These are phyloP conservation scores for Aspergillus viridinutans DNA, from an alignment of 2,329 filamentous ascomycete genomes.

Conservation along the genomic window DNA sequence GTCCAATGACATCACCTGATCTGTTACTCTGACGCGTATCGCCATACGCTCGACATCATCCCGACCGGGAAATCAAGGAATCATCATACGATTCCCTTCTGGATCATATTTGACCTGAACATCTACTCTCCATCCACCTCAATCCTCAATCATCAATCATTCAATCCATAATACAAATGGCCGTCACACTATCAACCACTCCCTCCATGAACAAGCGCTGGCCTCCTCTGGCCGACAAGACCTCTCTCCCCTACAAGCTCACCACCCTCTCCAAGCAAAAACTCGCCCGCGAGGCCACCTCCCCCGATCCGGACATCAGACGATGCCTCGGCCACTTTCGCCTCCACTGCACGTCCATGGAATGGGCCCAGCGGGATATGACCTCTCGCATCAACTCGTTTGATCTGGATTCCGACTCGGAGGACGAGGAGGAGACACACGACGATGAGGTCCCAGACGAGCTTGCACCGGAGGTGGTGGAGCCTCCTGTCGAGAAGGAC, in stretches of 20 bases:
- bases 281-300: conserved; percentile 31
- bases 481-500: background rate
- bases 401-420: conserved; percentile 28
- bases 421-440: conserved; percentile 12
- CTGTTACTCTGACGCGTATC: background rate
- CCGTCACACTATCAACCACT: conserved; percentile 21
- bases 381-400: conserved; percentile 33
- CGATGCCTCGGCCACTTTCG: conserved; percentile 34
- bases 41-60: background rate
- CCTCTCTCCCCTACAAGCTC: conserved; percentile 32
- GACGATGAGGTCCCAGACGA: conserved; percentile 5
- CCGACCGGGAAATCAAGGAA: background rate
- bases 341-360: conserved; percentile 29
- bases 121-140: conserved; percentile 20
- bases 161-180: conserved; percentile 14
- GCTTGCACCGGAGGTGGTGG: background rate
- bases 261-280: conserved; percentile 34
- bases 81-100: background rate
- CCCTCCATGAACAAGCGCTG: conserved; percentile 30
- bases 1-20: background rate
- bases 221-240: conserved; percentile 33
- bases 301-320: conserved; percentile 32
- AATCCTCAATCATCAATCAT: conserved; percentile 14
- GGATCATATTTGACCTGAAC: background rate
- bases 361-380: conserved; percentile 34